Base-by-base conservation (phyloP, 2,329 filamentous ascomycete genomes). In the Monilinia polystroma region DNA sequence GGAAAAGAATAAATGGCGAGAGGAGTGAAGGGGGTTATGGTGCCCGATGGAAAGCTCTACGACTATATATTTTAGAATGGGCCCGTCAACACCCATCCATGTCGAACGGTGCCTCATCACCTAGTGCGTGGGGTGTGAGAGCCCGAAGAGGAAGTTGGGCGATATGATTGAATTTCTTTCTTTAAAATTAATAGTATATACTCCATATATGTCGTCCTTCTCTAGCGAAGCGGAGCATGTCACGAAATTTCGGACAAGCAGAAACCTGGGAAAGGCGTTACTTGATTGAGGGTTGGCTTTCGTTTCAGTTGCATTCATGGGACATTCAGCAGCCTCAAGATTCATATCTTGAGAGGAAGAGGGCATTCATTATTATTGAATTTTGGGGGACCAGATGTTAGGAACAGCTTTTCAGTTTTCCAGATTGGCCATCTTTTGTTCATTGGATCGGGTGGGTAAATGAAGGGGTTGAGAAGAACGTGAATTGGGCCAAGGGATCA, bases 31-130 rank as follows among this genome's bases (percentile, higher is more conserved):
- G 66, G 10, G 66, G 58, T 29, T 69, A 74, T 70, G 90, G 90
- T 81, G 82, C 88, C 64, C 84, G 94, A 64, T 98, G 94, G 94
- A 87, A 85, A 74, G 94, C 94, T 1, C 81, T 98, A 54, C 89
- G 89, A 74, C 76, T 88, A 52, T 98, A 98, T 77, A 90, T 98
- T 51, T 83, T 84, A 49, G 93, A 97, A 77, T 98, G 94, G 94
- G 93, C 90, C 32, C 84, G 90, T 66, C 93, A 97, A 78, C 91
- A 96, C 76, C 92, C 93, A 6, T 84, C 86, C 69, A 86, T 95
- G 77, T 83, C 74, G 5, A 78, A 87, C 71, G 81, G 82, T 66
- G 81, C 86, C 70, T 71, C 73, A 32, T 82, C 83, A 64, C 81
- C 85, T 3, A 78, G 85, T 70, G 84, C 85, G 5, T 92, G 90